Percentiles rank a stretch among this genome's conserved stretches.
phyloP scores from a whole-genome alignment of 768 basidiomycete genomes.

The Kwoniella sp. region DNA sequence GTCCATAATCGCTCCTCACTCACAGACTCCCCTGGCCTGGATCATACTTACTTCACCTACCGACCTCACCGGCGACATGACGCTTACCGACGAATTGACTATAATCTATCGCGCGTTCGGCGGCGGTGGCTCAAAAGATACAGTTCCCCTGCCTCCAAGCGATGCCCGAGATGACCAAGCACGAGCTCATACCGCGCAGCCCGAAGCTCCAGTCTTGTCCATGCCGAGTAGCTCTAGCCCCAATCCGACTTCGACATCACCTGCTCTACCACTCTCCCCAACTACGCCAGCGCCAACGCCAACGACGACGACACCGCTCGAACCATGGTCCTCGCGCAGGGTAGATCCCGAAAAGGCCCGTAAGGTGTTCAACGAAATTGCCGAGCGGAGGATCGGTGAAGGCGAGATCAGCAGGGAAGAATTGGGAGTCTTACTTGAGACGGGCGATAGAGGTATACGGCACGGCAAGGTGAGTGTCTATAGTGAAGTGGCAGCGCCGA shows the following conservation, averaged over 20 bases:
- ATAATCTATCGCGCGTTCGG: too few relatives aligned
- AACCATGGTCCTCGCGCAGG: background rate
- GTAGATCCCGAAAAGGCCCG: background rate
- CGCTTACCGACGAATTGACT: background rate
- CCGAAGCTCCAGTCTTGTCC: too few relatives aligned
- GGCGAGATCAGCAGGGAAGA: background rate
- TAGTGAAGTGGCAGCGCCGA: too few relatives aligned
- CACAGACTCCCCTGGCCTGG: too few relatives aligned
- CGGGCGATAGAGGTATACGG: background rate
- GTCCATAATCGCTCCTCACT: too few relatives aligned
- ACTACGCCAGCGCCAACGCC: background rate
- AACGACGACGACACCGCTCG: background rate
- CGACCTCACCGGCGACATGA: background rate
- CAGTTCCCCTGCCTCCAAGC: background rate
- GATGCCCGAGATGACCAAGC: too few relatives aligned
- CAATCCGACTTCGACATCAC: background rate
- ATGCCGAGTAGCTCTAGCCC: background rate
- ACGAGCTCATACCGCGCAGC: too few relatives aligned
- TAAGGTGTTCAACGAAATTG: background rate
- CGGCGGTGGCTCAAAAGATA: too few relatives aligned
- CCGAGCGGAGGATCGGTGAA: background rate
- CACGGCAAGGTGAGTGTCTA: background rate
- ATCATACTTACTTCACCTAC: background rate
- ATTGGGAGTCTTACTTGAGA: background rate
- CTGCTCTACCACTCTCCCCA: background rate